A percentile compares a stretch with the other conserved stretches of the same genome.
phyloP scores from a whole-genome alignment of 2,329 filamentous ascomycete genomes.

The Metarhizium brunneum region DNA sequence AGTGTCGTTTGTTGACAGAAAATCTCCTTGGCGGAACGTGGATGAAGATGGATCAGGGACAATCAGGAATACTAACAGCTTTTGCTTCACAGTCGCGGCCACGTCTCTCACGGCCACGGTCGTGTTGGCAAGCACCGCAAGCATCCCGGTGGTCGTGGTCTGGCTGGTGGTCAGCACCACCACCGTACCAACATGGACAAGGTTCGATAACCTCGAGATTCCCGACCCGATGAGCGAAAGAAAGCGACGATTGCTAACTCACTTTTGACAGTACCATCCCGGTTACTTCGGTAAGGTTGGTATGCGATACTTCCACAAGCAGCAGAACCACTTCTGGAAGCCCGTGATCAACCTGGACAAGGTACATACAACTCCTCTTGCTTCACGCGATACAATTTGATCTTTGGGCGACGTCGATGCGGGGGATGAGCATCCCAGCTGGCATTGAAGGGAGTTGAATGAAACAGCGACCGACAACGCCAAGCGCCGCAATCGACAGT shows the following conservation, averaged over 20 bases:
- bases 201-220: slow-evolving; percentile 48
- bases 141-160: slow-evolving; percentile 72
- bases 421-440: neutral
- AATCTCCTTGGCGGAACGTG: neutral
- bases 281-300: slow-evolving; percentile 99
- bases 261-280: slow-evolving; percentile 65
- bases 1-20: slow-evolving; percentile 16
- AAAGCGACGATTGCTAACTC: slow-evolving; percentile 17
- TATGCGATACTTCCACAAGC: slow-evolving; percentile 96
- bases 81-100: slow-evolving; percentile 64
- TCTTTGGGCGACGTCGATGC: neutral
- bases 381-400: neutral
- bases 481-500: neutral
- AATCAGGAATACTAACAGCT: slow-evolving; percentile 10
- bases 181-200: slow-evolving; percentile 54
- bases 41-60: neutral
- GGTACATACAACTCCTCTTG: slow-evolving; percentile 38
- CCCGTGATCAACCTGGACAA: slow-evolving; percentile 98
- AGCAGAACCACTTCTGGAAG: slow-evolving; percentile 95
- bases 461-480: neutral
- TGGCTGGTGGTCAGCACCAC: slow-evolving; percentile 98
- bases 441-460: neutral
- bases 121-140: slow-evolving; percentile 99
- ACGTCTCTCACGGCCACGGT: slow-evolving; percentile 97
- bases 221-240: slow-evolving; percentile 19